phyloP scores from a whole-genome alignment of 1,139 yeast species.

The Citeromyces hawaiiensis region DNA sequence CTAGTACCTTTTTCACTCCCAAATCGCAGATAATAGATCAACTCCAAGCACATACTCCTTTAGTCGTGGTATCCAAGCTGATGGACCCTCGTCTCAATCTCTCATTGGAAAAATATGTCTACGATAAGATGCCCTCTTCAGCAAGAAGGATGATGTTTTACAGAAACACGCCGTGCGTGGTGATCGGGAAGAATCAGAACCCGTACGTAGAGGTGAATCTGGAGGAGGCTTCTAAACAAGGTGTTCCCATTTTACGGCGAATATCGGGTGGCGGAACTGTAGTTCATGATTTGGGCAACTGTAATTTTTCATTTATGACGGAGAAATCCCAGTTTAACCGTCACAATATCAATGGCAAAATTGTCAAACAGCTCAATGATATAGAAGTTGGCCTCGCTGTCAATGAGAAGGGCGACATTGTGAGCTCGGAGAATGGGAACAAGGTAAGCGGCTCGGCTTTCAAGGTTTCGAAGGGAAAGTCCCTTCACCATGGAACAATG shows the following conservation, averaged over 20 bases:
- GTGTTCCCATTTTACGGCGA: constrained; percentile 66
- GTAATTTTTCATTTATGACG: constrained; percentile 75
- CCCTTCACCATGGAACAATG: constrained; percentile 97
- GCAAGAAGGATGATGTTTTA: constrained; percentile 54
- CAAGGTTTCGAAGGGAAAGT: constrained; percentile 68
- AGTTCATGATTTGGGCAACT: constrained; percentile 88
- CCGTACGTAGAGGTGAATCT: constrained; percentile 84
- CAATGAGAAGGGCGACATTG: constrained; percentile 73
- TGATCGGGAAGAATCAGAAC: constrained; percentile 92
- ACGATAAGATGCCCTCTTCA: constrained; percentile 44
- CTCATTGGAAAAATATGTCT: constrained; percentile 73
- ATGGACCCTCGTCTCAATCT: constrained; percentile 62
- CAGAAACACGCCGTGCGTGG: constrained; percentile 72
- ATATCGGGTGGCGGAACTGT: constrained; percentile 96
- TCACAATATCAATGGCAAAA: constrained; percentile 27
- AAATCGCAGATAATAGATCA: constrained; percentile 10
- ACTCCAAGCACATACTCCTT: constrained; percentile 18
- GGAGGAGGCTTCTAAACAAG: constrained; percentile 34
- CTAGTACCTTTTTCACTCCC: constrained; percentile 7
- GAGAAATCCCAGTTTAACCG: constrained; percentile 56
- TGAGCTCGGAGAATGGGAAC: constrained; percentile 25
- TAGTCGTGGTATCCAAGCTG: constrained; percentile 26
- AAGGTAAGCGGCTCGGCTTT: constrained; percentile 89
- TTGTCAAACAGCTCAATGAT: constrained; percentile 3
- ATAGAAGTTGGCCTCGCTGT: constrained; percentile 18